Base-by-base conservation (phyloP, 306 rosid species). In the Lathyrus oleraceus region DNA sequence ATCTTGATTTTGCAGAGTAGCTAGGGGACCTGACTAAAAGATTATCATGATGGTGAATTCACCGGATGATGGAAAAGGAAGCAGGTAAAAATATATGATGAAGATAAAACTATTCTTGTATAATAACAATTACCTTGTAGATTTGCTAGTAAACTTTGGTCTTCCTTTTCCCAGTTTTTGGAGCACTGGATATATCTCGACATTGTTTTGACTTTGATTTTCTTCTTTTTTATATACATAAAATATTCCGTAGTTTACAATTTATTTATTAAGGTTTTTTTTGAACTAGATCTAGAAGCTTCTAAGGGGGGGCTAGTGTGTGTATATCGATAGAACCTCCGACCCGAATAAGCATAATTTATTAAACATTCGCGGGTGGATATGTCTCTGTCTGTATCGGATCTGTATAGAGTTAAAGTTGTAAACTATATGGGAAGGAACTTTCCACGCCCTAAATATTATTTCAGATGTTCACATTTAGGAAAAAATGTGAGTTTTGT, bases 1-100 rank as follows among this genome's bases (percentile, higher is more conserved):
- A 70, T 67, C 25, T 12, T 6, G 28, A 4, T 13, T 57, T 60
- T 87, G 85, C 92, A 90, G 97, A 77, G 76, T 82, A 79, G 89
- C 90, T 81, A 82, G 77, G 77, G 83, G 91, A 80, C 81, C 85
- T 84, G 82, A 83, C 83, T 73, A 57, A 65, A 70, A 27, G 79
- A 77, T 83, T 75, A 81, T 75, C 85, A 79, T 28, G 86, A 88
- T 72, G 96, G 97, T 85, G 91, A 80, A 81, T 85, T 85, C 85
- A 81, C 84, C 92, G 48, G 83, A 79, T 71, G 86, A 73, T 67
- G 78, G 72, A 56, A 77, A 84, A 76, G 85, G 83, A 76, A 69
- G 73, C 76, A 82, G 90, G 87, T 86, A 83, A 75, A 75, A 84
- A 70, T 58, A 70, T 58, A 72, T 82, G 79, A 45, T 76, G 71